Evolutionary conservation across 768 basidiomycete genomes (phyloP).

Genomic region (Lactarius vividus): DNA sequence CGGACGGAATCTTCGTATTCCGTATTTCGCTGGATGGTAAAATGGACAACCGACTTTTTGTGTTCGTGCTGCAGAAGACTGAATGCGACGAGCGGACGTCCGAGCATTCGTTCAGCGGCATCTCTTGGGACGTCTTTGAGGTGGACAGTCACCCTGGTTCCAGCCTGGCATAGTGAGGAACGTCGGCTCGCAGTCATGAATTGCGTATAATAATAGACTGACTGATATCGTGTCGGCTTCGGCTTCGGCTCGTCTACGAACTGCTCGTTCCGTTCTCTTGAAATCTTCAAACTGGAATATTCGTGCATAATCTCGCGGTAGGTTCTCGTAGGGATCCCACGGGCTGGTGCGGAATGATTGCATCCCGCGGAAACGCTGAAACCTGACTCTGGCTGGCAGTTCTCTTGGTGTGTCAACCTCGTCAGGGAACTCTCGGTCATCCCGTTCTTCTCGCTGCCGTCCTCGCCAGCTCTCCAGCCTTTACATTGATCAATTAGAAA

Average conservation of each 20-base stretch:
- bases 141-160: constrained; percentile 73
- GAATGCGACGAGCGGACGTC: constrained; percentile 63
- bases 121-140: constrained; percentile 72
- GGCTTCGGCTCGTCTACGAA: constrained; percentile 62
- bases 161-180: constrained; percentile 53
- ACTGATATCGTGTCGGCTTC: constrained; percentile 67
- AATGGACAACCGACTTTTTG: constrained; percentile 90
- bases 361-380: constrained; percentile 90
- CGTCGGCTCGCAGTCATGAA: neutral
- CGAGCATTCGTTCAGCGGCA: constrained; percentile 39
- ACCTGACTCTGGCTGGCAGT: constrained; percentile 71
- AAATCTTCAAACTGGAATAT: constrained; percentile 98
- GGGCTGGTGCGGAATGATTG: constrained; percentile 92
- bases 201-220: constrained; percentile 27
- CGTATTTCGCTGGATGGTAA: constrained; percentile 91
- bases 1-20: constrained; percentile 86
- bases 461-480: constrained; percentile 70
- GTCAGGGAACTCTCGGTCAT: constrained; percentile 89
- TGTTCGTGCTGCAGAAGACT: constrained; percentile 93
- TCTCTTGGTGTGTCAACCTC: constrained; percentile 94
- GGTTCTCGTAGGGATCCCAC: constrained; percentile 97
- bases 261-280: constrained; percentile 73
- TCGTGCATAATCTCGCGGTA: constrained; percentile 89
- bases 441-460: constrained; percentile 71
- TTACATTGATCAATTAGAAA: constrained; percentile 14